Evolutionary conservation across 495 filamentous ascomycete genomes (phyloP).

Genomic region (Melanomma pulvis-pyrius): DNA sequence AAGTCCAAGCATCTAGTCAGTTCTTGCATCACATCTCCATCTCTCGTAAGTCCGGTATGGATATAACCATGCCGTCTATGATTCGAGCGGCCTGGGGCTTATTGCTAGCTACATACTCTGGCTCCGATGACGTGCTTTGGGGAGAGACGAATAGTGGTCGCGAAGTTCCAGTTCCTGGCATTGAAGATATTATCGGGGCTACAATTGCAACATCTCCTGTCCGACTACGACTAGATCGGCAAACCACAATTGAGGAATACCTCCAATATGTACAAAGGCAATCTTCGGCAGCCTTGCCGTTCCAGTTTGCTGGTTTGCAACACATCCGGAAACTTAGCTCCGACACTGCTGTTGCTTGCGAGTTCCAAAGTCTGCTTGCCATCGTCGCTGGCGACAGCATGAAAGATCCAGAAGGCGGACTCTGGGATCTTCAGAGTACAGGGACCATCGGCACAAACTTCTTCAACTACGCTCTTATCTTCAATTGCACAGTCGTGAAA

Average conservation of each 20-base stretch:
- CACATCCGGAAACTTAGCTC: conserved; percentile 64
- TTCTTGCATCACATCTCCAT: conserved; percentile 11
- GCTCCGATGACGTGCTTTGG: conserved; percentile 34
- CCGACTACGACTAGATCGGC: conserved; percentile 50
- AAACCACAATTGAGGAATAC: conserved; percentile 38
- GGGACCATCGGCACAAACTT: conserved; percentile 36
- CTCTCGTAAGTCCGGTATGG: conserved; percentile 9
- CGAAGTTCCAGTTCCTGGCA: conserved; percentile 53
- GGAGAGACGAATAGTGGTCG: conserved; percentile 61
- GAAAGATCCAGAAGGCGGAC: conserved; percentile 36
- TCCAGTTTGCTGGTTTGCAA: conserved; percentile 71
- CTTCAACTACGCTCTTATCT: conserved; percentile 37
- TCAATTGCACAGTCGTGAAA: conserved; percentile 27
- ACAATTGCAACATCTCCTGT: conserved; percentile 69
- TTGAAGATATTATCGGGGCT: conserved; percentile 59
- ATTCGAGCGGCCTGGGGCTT: conserved; percentile 48
- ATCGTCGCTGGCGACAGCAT: conserved; percentile 44
- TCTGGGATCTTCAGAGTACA: conserved; percentile 37
- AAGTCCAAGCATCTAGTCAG: conserved; percentile 23
- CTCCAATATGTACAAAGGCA: conserved; percentile 58
- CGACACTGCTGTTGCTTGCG: conserved; percentile 68
- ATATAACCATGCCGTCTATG: conserved; percentile 49
- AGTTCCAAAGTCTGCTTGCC: conserved; percentile 62
- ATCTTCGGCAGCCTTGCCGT: conserved; percentile 56
- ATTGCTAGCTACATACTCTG: conserved; percentile 27